A percentile compares a stretch with the other conserved stretches of the same genome.
Evolutionary conservation across 441 rosid species (phyloP).

Genomic region (Euphorbia celastroides): DNA sequence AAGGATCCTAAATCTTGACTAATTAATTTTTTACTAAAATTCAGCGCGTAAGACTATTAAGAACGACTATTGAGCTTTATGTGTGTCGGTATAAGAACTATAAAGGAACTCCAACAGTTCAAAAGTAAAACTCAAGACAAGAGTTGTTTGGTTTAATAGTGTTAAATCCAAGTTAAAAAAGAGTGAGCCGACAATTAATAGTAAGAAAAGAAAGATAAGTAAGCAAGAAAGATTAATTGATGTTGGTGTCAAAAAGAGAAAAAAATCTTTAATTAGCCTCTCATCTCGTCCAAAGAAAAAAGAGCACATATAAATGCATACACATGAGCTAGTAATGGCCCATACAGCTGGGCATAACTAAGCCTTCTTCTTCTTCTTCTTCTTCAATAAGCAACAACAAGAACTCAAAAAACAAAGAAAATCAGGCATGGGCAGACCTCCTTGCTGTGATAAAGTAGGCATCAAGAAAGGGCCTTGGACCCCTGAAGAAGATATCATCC

Average conservation of each 20-base stretch:
- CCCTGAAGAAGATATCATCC: constrained; percentile 93
- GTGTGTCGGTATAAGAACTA: too few relatives aligned
- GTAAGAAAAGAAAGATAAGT: constrained; percentile 4
- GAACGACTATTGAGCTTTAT: too few relatives aligned
- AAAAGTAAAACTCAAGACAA: too few relatives aligned
- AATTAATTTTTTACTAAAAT: too few relatives aligned
- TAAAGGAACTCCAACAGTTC: too few relatives aligned
- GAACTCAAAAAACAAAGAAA: background rate
- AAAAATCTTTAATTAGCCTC: constrained; percentile 12
- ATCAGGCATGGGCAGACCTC: constrained; percentile 78
- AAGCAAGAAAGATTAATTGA: constrained; percentile 23
- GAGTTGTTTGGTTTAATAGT: too few relatives aligned
- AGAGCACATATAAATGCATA: constrained; percentile 18
- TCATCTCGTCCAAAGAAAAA: constrained; percentile 19
- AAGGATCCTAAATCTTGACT: too few relatives aligned
- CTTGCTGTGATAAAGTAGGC: constrained; percentile 91
- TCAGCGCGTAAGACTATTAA: too few relatives aligned
- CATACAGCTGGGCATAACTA: constrained; percentile 3
- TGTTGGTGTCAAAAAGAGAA: constrained; percentile 4
- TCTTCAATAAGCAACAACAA: background rate
- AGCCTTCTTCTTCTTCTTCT: too few relatives aligned
- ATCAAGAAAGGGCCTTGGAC: constrained; percentile 99
- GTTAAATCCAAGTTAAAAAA: too few relatives aligned
- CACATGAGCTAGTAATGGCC: constrained; percentile 15
- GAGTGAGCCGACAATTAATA: background rate